Evolutionary conservation across 345 rosid genomes (phyloP).

Genomic region (Adansonia digitata): DNA sequence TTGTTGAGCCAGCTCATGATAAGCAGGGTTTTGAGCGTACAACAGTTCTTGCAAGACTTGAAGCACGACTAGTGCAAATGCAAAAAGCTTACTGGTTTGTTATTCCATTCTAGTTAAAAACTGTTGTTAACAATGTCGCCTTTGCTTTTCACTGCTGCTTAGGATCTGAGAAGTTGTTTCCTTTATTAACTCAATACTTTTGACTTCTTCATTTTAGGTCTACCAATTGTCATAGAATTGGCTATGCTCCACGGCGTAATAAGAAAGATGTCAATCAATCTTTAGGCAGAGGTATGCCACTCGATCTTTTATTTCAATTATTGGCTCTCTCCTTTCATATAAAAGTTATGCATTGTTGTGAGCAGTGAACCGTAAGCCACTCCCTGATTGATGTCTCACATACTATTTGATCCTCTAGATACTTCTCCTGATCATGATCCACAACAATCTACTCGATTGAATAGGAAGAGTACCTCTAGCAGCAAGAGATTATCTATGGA

Average conservation of each 20-base stretch:
- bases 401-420: constrained; percentile 28
- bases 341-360: background rate
- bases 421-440: constrained; percentile 39
- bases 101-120: background rate
- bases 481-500: constrained; percentile 20
- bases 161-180: background rate
- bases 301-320: background rate
- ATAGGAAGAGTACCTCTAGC: constrained; percentile 23
- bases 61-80: constrained; percentile 67
- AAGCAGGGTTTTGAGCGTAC: constrained; percentile 97
- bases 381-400: constrained; percentile 16
- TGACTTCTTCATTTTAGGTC: constrained; percentile 37
- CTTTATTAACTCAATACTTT: background rate
- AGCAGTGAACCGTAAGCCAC: background rate
- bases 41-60: constrained; percentile 82
- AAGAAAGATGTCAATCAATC: constrained; percentile 28
- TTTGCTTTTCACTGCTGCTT: background rate
- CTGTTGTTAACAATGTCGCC: background rate
- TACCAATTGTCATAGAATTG: constrained; percentile 64
- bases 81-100: constrained; percentile 81
- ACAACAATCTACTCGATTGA: constrained; percentile 21
- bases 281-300: constrained; percentile 39
- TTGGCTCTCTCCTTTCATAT: background rate
- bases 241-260: constrained; percentile 61
- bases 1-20: constrained; percentile 96